Base-by-base conservation (phyloP, 345 rosid species). In the Melastoma malabathricum region DNA sequence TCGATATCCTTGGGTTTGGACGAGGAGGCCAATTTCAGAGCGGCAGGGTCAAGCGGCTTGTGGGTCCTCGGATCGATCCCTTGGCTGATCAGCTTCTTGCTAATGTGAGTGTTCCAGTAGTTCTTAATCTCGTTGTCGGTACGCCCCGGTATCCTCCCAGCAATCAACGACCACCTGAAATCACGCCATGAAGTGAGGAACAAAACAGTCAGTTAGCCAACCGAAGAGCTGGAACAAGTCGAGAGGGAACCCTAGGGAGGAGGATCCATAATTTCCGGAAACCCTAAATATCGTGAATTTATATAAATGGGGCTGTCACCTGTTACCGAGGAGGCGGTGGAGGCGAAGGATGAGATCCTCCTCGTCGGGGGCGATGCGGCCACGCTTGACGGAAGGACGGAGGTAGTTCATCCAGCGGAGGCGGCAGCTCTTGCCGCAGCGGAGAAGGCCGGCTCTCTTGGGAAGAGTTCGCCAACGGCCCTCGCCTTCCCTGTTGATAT, bases 351-450 rank as follows among this genome's bases (percentile, higher is more conserved):
- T 79, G 64, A 79, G 81, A 68, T 79, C 85, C 43, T 79, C 85
- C 58, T 79, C 85, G 58, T 79, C 85, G 2, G 75, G 70, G 56
- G 78, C 71, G 66, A 80, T 76, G 56, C 68, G 80, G 6, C 86
- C 86, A 9, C 86, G 69, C 53, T 80, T 80, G 44, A 80, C 78
- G 18, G 67, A 65, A 39, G 83, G 86, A 3, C 80, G 68, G 60
- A 79, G 81, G 51, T 79, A 79, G 61, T 79, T 79, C 79, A 79
- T 71, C 85, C 85, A 79, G 10, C 83, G 82, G 50, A 80, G 86
- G 13, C 86, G 78, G 61, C 83, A 80, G 66, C 86, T 80, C 72
- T 80, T 80, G 27, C 86, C 86, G 47, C 86, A 80, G 23, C 86
- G 71, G 50, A 72, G 75, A 15, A 80, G 73, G 12, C 80, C 83